Percentiles rank a stretch among this genome's conserved stretches.
Conservation (phyloP, 495 filamentous ascomycete genomes). For the Podospora anserina region DNA sequence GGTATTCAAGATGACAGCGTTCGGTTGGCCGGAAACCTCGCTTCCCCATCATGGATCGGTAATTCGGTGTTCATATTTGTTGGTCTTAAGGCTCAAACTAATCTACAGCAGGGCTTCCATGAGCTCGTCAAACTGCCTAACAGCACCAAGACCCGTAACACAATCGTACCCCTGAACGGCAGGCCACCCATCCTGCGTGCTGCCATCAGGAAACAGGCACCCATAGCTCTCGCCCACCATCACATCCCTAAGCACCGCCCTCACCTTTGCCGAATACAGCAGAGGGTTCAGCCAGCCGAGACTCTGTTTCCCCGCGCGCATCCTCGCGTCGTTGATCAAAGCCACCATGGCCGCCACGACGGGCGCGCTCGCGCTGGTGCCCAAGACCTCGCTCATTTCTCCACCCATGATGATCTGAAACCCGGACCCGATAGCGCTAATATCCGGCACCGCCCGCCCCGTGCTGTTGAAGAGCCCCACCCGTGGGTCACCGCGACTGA, state of each 20-base stretch:
- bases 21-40: background rate
- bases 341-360: conserved; percentile 42
- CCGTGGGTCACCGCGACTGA: conserved; percentile 33
- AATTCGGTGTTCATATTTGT: background rate
- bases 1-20: background rate
- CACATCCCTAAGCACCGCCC: conserved; percentile 34
- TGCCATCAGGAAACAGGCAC: conserved; percentile 33
- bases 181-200: conserved; percentile 29
- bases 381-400: conserved; percentile 32
- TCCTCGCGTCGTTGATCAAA: conserved; percentile 39
- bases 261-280: conserved; percentile 33
- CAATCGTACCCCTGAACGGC: conserved; percentile 36
- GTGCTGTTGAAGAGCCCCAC: conserved; percentile 52
- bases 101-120: conserved; percentile 9
- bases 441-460: conserved; percentile 72
- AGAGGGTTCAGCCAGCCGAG: conserved; percentile 41
- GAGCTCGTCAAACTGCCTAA: conserved; percentile 37
- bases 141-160: conserved; percentile 40
- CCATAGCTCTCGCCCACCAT: conserved; percentile 32
- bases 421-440: conserved; percentile 44
- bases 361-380: conserved; percentile 42
- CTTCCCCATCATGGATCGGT: background rate
- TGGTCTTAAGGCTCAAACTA: background rate
- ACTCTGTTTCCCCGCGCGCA: conserved; percentile 38
- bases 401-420: conserved; percentile 39